Percentiles rank a stretch among this genome's conserved stretches.
Evolutionary conservation across 352 stramenopile genomes (phyloP).

Genomic region (Pythium pyrilobum): DNA sequence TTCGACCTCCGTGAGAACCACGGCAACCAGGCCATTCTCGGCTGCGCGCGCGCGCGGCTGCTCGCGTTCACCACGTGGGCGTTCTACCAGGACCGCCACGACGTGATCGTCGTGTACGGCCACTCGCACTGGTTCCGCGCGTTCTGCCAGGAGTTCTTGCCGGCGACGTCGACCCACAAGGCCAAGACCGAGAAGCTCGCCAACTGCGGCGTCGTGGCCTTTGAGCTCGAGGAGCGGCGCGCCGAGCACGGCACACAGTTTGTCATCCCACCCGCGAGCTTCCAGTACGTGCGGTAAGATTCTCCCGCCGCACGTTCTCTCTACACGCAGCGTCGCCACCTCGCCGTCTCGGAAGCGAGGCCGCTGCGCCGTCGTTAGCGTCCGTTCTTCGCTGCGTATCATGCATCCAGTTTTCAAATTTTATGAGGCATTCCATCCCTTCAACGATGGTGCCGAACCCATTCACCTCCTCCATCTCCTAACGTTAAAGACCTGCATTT

Average conservation of each 20-base stretch:
- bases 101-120: conserved; percentile 75
- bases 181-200: conserved; percentile 59
- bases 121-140: conserved; percentile 85
- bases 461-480: no score
- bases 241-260: conserved; percentile 1
- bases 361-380: no score
- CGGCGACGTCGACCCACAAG: conserved; percentile 27
- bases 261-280: conserved; percentile 2
- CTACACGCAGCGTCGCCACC: no score
- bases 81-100: conserved; percentile 39
- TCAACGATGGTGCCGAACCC: no score
- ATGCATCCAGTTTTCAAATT: no score
- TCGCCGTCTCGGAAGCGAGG: no score
- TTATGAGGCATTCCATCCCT: no score
- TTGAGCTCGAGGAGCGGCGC: conserved; percentile 47
- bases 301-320: no score
- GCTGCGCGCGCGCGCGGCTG: conserved; percentile 51
- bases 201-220: conserved; percentile 78
- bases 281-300: conserved; percentile 28
- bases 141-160: conserved; percentile 80
- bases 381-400: no score
- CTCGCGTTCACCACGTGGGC: conserved; percentile 62
- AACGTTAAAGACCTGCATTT: no score
- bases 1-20: conserved; percentile 74
- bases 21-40: conserved; percentile 75